Evolutionary conservation across 2,329 filamentous ascomycete species (phyloP).

Genomic region (Penicillium sp.): DNA sequence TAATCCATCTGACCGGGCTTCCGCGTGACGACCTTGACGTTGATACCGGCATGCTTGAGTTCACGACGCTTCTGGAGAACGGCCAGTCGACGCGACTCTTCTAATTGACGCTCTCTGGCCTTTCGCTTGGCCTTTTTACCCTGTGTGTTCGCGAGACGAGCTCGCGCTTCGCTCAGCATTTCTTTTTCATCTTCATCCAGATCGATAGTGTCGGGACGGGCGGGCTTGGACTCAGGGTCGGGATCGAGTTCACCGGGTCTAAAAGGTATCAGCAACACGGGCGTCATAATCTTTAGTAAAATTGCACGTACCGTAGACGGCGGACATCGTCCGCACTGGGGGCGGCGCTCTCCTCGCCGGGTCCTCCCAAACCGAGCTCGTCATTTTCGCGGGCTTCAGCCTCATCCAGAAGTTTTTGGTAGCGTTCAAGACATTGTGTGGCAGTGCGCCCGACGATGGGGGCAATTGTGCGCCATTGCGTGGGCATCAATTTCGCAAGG

Average conservation of each 20-base stretch:
- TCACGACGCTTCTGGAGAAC: constrained; percentile 92
- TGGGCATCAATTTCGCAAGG: constrained; percentile 96
- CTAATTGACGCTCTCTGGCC: constrained; percentile 89
- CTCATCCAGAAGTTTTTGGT: constrained; percentile 94
- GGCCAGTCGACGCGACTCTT: constrained; percentile 86
- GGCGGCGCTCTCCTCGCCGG: constrained; percentile 76
- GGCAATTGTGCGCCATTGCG: constrained; percentile 97
- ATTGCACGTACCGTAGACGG: constrained; percentile 58
- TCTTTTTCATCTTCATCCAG: constrained; percentile 99
- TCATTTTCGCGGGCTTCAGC: constrained; percentile 84
- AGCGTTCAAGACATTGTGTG: constrained; percentile 94
- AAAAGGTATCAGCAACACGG: constrained; percentile 12
- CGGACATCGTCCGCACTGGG: constrained; percentile 92
- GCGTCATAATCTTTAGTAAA: not conserved
- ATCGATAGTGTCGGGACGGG: constrained; percentile 93
- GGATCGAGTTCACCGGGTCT: constrained; percentile 88
- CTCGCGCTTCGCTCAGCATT: constrained; percentile 96
- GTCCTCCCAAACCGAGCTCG: constrained; percentile 77
- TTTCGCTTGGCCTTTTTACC: constrained; percentile 99
- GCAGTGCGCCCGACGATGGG: constrained; percentile 94
- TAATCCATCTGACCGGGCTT: constrained; percentile 99
- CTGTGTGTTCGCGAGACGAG: constrained; percentile 93
- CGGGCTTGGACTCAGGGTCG: constrained; percentile 95
- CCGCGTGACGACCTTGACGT: constrained; percentile 87
- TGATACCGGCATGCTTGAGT: constrained; percentile 96